Base-by-base conservation (phyloP, 2,329 filamentous ascomycete genomes). In the Cylindrodendrum hubeiense region DNA sequence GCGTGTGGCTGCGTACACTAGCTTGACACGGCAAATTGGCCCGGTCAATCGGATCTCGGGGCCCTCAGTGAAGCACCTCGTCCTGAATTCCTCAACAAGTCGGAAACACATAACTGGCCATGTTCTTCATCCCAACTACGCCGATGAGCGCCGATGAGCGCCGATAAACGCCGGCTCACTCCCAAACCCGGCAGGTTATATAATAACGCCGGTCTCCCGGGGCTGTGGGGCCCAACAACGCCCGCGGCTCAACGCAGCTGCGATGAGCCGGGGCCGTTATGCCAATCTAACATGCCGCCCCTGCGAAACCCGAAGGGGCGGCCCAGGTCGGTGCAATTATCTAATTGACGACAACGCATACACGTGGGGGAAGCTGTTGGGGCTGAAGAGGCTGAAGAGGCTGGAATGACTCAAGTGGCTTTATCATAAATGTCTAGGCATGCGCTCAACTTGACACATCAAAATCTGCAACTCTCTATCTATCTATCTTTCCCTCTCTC, bases 211-310 rank as follows among this genome's bases (percentile, higher is more conserved):
- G 60, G 15, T 30, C 33, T 26, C 26, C 19, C 9, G 24, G 43
- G 21, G 17, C 39, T 49, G 60, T 58, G 60, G 60, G 44, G 19
- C 58, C 51, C 26, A 22, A 50, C 37, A 47, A 34, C 44, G 26
- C 26, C 28, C 43, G 54, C 51, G 49, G 50, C 46, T 21, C 5
- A 21, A 34, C 26, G 6, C 2, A n/a, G 10, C 4, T 37, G 46
- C 33, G n/a, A 26, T n/a, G 21, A 6, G 28, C 19, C 28, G 15
- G 17, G 19, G 26, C 21, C 58, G 52, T 68, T 67, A 64, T 68
- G 68, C 51, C 59, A 68, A 59, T 52, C 58, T 51, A 70, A 70
- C 63, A 68, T 66, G 55, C 24, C 30, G 49, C 47, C 67, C 46
- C 50, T 39, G 56, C 37, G 24, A 63, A 52, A 39, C 43, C 30